Evolutionary conservation across 2,329 filamentous ascomycete species (phyloP), one percentile per base, ranked within the genome.

Genomic region (Aspergillus sp.): DNA sequence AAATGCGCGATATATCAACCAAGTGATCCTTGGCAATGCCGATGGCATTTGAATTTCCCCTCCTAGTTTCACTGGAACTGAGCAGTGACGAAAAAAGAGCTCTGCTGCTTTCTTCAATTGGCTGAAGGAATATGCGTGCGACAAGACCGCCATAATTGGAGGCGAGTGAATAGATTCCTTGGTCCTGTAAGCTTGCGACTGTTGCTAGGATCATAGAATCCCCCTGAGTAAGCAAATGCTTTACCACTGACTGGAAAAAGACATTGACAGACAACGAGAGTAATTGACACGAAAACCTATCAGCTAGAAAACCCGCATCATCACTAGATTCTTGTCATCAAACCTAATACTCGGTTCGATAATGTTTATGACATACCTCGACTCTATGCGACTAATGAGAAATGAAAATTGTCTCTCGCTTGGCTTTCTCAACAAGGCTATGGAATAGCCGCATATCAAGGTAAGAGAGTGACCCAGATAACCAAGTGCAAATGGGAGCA

Each of bases 101-200:
- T 33, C 94, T 85, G 51, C 86, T 90, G 63, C 86, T 91, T 67
- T 98, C 94, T 66, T 98, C 93, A 47, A 98, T 82, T 6, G 93
- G 94, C 59, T 97, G 93, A 64, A 98, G 91, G 40, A 98, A 72
- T 51, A 97, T 81, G 3, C 93, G 81, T 0, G 93, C 93, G 27
- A 95, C 72, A 0, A 98, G 78, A 2, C 90, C 88, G 19, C 93
- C 93, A 63, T 93, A 98, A 66, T 97, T 98, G 57, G 90, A 90
- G 41, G 91, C 93, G 5, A 98, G 77, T 0, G 90, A 89, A 61
- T 97, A 98, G 31, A 89, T 83, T 10, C 93, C 93, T 70, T 97
- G 93, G 5, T 90, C 86, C 34, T 81, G 75, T 1, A 93, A 78
- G 0, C 83, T 82, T 6, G 90, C 85, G 45, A 97, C 75, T 9